These are phyloP conservation scores for Corylus avellana DNA, from an alignment of 306 rosid species.

Conservation along the genomic window DNA sequence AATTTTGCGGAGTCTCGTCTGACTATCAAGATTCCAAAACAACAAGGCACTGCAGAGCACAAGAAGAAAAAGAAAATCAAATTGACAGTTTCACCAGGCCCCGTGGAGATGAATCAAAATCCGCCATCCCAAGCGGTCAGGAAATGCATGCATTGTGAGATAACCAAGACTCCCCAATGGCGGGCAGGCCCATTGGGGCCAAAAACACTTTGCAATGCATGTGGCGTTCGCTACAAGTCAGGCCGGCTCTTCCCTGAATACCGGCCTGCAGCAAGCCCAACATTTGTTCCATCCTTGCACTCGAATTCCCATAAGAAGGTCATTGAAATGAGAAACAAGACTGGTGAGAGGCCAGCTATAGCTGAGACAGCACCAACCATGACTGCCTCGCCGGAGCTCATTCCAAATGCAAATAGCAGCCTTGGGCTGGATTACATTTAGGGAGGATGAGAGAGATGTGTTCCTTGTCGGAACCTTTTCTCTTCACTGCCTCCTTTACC, in stretches of 20 bases:
- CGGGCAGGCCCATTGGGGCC: constrained; percentile 99
- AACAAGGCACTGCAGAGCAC: constrained; percentile 28
- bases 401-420: constrained; percentile 74
- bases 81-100: constrained; percentile 40
- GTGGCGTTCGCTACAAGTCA: constrained; percentile 91
- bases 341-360: constrained; percentile 22
- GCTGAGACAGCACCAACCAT: constrained; percentile 6
- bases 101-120: constrained; percentile 47
- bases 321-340: constrained; percentile 76
- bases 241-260: constrained; percentile 95
- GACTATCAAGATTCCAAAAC: constrained; percentile 27
- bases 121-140: constrained; percentile 49
- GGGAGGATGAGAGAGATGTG: constrained; percentile 28
- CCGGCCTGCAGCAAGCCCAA: constrained; percentile 97
- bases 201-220: constrained; percentile 93
- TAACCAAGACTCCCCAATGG: constrained; percentile 98
- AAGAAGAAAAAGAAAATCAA: constrained; percentile 64
- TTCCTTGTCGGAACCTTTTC: constrained; percentile 26
- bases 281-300: constrained; percentile 75
- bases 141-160: constrained; percentile 96
- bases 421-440: constrained; percentile 74
- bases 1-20: constrained; percentile 76
- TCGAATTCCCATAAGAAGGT: constrained; percentile 98
- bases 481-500: constrained; percentile 29
- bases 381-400: constrained; percentile 67